Percentiles rank a stretch among this genome's conserved stretches.
These are phyloP conservation scores for Dactylellina haptotyla DNA, from an alignment of 2,329 filamentous ascomycete species.

Conservation along the genomic window DNA sequence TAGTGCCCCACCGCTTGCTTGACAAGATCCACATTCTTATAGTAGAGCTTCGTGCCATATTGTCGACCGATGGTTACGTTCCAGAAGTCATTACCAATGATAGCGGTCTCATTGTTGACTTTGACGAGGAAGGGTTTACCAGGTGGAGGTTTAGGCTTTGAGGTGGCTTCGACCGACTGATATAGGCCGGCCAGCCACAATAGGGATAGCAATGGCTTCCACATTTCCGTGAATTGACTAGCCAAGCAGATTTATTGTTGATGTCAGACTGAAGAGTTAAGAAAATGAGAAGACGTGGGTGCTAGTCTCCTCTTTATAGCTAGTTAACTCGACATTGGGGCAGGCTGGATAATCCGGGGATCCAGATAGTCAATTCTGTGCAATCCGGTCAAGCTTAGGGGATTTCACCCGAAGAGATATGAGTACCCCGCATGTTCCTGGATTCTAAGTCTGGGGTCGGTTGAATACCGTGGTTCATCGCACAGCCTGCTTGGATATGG, in stretches of 20 bases:
- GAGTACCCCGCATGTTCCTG: no score
- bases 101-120: constrained; percentile 1
- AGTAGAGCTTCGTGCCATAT: constrained; percentile 61
- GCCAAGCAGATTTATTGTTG: neutral
- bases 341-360: no score
- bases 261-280: no score
- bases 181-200: neutral
- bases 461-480: no score
- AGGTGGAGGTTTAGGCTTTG: neutral
- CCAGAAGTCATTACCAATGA: constrained; percentile 22
- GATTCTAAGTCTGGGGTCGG: no score
- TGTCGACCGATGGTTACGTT: constrained; percentile 13
- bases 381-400: no score
- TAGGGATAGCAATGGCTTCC: neutral
- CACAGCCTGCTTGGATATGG: no score
- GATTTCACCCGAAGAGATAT: no score
- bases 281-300: no score
- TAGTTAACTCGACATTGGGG: no score
- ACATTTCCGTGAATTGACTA: neutral
- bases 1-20: constrained; percentile 63
- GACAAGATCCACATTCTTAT: constrained; percentile 63
- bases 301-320: no score
- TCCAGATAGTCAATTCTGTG: no score
- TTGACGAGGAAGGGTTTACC: constrained; percentile 19
- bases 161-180: neutral